Evolutionary conservation across 257 asterid genomes (phyloP), one percentile per base, ranked within the genome.

Genomic region (Petunia secreta): DNA sequence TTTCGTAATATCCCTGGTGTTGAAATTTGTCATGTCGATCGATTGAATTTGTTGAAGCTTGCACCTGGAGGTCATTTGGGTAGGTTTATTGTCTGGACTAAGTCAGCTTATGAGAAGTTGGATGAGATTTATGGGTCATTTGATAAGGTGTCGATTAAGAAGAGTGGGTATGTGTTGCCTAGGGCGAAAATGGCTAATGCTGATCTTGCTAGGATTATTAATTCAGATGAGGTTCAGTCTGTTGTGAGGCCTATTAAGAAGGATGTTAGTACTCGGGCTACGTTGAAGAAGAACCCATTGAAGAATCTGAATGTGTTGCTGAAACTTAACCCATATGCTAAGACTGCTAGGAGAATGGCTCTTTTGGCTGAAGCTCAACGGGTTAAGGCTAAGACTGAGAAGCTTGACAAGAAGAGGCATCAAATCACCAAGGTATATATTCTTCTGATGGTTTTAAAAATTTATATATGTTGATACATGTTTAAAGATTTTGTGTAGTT

Each of bases 11-110:
- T 94, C 3, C 93, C 98, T 1, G 97, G 98, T 1, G 94, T 92
- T 0, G 98, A 91, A 25, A 68, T 94, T 4, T 92, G 95, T 0
- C 97, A 94, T 2, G 93, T 92, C 1, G 88, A 91, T 0, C 91
- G 97, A 8, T 84, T 92, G 4, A 92, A 90, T 71, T 75, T 91
- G 50, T 85, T 92, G 53, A 91, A 89, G 81, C 91, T 94, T 10
- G 98, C 98, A 3, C 98, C 98, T 0, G 98, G 98, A 3, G 98
- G 98, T 2, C 98, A 93, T 73, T 84, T 94, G 0, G 98, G 98
- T 1, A 85, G 98, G 83, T 89, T 94, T 48, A 81, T 94, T 2
- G 36, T 94, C 57, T 93, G 98, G 98, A 93, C 98, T 0, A 91
- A 91, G 60, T 87, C 91, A 0, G 98, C 98, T 0, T 93, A 93